These are phyloP conservation scores for Diutina siamensis DNA, from an alignment of 1,139 yeast species.

Conservation along the genomic window DNA sequence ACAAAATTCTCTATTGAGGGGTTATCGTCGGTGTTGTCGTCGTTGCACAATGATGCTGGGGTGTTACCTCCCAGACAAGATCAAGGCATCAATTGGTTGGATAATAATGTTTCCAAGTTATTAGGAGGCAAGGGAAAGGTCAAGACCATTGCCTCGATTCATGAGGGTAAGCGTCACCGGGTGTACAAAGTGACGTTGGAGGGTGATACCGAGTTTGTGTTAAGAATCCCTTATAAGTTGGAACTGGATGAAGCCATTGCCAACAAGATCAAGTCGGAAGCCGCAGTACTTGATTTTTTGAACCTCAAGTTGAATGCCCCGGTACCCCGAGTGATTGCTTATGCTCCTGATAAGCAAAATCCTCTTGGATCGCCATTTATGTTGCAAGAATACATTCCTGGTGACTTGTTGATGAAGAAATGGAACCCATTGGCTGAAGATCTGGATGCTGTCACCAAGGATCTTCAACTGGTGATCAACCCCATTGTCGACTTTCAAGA, in stretches of 20 bases:
- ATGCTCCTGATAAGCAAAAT: conserved; percentile 53
- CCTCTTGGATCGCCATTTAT: conserved; percentile 63
- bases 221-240: conserved; percentile 77
- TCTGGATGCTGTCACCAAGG: conserved; percentile 13
- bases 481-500: conserved; percentile 54
- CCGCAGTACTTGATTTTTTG: conserved; percentile 82
- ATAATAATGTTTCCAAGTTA: conserved; percentile 30
- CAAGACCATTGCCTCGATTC: conserved; percentile 70
- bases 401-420: conserved; percentile 71
- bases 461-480: conserved; percentile 43
- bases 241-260: conserved; percentile 53
- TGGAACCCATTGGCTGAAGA: conserved; percentile 69
- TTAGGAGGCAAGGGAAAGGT: conserved; percentile 34
- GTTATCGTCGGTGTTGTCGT: conserved; percentile 37
- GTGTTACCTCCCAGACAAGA: not conserved
- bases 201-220: conserved; percentile 44
- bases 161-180: conserved; percentile 91
- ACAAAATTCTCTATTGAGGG: conserved; percentile 84
- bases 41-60: conserved; percentile 16
- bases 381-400: conserved; percentile 67
- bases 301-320: conserved; percentile 38
- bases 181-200: conserved; percentile 62
- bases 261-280: conserved; percentile 73
- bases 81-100: conserved; percentile 9
- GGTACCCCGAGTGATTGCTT: conserved; percentile 70